Conservation (phyloP, 352 stramenopile species). For the Phytophthora podocarpi region DNA sequence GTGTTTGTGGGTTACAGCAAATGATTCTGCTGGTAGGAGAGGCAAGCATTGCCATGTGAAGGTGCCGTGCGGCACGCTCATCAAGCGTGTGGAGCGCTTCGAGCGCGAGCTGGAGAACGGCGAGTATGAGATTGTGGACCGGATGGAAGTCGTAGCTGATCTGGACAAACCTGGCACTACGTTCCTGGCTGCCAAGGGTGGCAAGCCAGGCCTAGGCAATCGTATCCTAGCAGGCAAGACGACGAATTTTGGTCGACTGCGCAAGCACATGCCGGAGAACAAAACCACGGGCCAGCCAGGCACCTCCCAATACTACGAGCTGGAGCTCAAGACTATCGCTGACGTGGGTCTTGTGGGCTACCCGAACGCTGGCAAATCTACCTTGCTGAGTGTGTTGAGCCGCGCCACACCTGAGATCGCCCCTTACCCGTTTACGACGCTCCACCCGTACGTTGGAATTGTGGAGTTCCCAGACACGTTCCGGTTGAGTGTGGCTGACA, state of each 20-base stretch:
- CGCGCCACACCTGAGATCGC: constrained; percentile 95
- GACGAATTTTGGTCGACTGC: constrained; percentile 79
- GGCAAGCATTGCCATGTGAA: constrained; percentile 85
- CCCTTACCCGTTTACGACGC: constrained; percentile 98
- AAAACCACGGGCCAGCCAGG: constrained; percentile 91
- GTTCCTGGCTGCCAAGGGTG: constrained; percentile 79
- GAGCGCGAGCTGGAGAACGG: constrained; percentile 76
- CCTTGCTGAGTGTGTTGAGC: constrained; percentile 93
- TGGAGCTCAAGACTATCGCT: constrained; percentile 99
- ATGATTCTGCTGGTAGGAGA: constrained; percentile 73
- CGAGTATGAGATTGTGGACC: constrained; percentile 85
- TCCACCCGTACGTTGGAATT: constrained; percentile 95
- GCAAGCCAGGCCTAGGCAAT: constrained; percentile 86
- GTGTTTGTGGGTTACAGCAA: constrained; percentile 60
- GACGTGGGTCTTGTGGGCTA: constrained; percentile 99
- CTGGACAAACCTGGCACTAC: constrained; percentile 71
- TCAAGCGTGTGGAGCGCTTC: constrained; percentile 87
- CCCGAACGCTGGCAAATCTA: constrained; percentile 99
- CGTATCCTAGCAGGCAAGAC: constrained; percentile 85
- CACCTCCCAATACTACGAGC: constrained; percentile 93
- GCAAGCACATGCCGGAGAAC: constrained; percentile 85
- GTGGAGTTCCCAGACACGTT: constrained; percentile 96
- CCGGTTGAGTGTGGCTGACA: constrained; percentile 89
- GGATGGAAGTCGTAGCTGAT: constrained; percentile 76
- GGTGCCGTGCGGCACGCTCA: constrained; percentile 85